Conservation (phyloP, 257 asterid genomes). For the Solanum pennellii region DNA sequence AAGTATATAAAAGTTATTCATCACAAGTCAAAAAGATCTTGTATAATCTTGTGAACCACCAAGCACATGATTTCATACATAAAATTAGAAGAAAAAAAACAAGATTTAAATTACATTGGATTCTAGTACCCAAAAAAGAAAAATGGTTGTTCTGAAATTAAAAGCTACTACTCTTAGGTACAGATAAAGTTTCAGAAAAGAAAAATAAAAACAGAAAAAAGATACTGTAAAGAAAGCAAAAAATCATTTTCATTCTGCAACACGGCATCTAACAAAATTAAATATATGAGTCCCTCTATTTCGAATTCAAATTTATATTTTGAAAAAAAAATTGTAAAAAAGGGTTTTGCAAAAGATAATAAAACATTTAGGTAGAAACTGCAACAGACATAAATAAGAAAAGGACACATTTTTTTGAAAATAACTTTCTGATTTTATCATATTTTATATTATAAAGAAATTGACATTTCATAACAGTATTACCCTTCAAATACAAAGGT, state of each 20-base stretch:
- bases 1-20: no score
- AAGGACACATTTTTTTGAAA: conserved; percentile 8
- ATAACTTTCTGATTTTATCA: conserved; percentile 2
- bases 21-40: not conserved
- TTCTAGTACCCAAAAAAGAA: not conserved
- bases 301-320: conserved; percentile 17
- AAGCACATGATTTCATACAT: not conserved
- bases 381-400: conserved; percentile 10
- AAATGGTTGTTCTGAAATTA: not conserved
- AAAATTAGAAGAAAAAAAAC: not conserved
- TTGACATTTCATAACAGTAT: conserved; percentile 20
- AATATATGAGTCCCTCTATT: not conserved
- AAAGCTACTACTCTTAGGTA: not conserved
- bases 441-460: conserved; percentile 10
- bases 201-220: not conserved
- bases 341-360: not conserved
- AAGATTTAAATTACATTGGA: not conserved
- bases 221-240: conserved; percentile 7
- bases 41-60: not conserved
- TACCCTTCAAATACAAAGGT: not conserved
- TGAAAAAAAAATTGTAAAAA: not conserved
- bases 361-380: not conserved
- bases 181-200: not conserved
- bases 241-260: conserved; percentile 31
- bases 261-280: conserved; percentile 15